A percentile compares a stretch with the other conserved stretches of the same genome.
Conservation (phyloP, 108 stramenopile genomes). For the Parietichytrium sp. region DNA sequence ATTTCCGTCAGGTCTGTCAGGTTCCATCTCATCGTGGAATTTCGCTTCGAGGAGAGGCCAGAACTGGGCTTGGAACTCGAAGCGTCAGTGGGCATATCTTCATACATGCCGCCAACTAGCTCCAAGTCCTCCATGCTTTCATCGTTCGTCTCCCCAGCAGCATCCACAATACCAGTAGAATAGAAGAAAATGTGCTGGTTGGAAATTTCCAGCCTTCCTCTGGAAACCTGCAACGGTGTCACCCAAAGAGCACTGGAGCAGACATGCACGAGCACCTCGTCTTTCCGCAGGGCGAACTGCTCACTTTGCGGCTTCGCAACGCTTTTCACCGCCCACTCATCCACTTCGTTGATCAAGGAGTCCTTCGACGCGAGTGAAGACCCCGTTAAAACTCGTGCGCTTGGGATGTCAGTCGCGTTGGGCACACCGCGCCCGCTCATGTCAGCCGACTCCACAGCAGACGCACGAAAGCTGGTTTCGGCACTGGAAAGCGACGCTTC, state of each 20-base stretch:
- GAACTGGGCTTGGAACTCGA: too few relatives aligned
- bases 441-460: too few relatives aligned
- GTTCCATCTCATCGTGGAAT: conserved; percentile 25
- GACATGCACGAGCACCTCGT: conserved; percentile 29
- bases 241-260: conserved; percentile 28
- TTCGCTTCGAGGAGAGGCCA: too few relatives aligned
- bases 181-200: conserved; percentile 18
- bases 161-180: too few relatives aligned
- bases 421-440: too few relatives aligned
- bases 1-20: conserved; percentile 49
- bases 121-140: background rate
- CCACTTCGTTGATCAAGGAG: conserved; percentile 14
- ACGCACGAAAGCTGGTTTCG: too few relatives aligned
- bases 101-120: too few relatives aligned
- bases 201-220: conserved; percentile 14
- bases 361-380: too few relatives aligned
- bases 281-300: conserved; percentile 1
- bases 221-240: background rate
- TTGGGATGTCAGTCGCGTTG: too few relatives aligned
- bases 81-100: too few relatives aligned
- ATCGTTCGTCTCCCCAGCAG: background rate
- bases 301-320: background rate
- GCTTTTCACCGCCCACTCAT: conserved; percentile 15
- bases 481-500: too few relatives aligned
- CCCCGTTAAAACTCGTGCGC: too few relatives aligned